A percentile compares a stretch with the other conserved stretches of the same genome.
phyloP scores from a whole-genome alignment of 805 yeast genomes.

The Hanseniaspora thailandica region DNA sequence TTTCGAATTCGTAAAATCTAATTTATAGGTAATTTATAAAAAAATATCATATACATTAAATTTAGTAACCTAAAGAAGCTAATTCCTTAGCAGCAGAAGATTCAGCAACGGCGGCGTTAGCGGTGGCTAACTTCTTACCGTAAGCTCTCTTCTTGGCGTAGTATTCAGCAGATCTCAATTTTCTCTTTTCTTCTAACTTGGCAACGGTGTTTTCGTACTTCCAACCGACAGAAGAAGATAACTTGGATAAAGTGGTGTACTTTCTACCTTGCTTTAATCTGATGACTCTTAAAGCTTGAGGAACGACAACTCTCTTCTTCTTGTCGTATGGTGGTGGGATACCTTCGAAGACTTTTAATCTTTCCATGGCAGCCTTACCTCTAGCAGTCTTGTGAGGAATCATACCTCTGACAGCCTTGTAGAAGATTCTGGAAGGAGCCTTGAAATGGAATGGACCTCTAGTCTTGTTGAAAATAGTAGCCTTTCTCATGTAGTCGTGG shows the following conservation, averaged over 20 bases:
- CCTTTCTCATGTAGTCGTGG: constrained; percentile 99
- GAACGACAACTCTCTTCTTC: constrained; percentile 99
- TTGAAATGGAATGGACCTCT: constrained; percentile 99
- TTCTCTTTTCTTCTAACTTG: constrained; percentile 97
- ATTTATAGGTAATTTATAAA: neutral
- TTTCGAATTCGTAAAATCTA: constrained; percentile 15
- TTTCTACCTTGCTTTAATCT: constrained; percentile 99
- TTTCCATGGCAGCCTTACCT: constrained; percentile 99
- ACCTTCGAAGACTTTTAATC: constrained; percentile 99
- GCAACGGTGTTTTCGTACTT: constrained; percentile 97
- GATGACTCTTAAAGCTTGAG: constrained; percentile 97
- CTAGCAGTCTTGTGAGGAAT: constrained; percentile 99
- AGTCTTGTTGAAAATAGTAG: constrained; percentile 95
- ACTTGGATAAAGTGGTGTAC: constrained; percentile 96
- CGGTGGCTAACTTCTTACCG: constrained; percentile 80
- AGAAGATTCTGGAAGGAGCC: constrained; percentile 99
- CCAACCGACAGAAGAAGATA: constrained; percentile 97
- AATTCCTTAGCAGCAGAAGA: constrained; percentile 85
- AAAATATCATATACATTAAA: constrained; percentile 16
- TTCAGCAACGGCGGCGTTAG: constrained; percentile 76
- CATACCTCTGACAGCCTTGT: constrained; percentile 99
- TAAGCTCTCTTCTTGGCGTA: constrained; percentile 97
- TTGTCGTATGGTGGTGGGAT: constrained; percentile 99
- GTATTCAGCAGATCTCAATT: constrained; percentile 97
- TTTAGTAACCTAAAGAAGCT: constrained; percentile 95